phyloP scores from a whole-genome alignment of 192 early-diverging fungal genomes.

The Coemansia sp. region DNA sequence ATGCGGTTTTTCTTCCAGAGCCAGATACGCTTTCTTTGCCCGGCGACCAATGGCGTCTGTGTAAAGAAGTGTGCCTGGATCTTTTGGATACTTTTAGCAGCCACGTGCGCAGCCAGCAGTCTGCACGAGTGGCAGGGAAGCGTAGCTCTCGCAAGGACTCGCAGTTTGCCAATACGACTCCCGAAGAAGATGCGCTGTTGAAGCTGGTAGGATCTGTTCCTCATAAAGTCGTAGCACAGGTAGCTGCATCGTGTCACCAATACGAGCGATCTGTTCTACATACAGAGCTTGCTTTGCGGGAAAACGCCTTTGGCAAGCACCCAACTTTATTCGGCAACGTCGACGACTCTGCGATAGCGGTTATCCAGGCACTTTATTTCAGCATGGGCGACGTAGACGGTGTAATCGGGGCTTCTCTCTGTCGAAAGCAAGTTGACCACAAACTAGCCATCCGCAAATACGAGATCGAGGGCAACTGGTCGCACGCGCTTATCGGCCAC shows the following conservation, averaged over 20 bases:
- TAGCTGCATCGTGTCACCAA: conserved; percentile 38
- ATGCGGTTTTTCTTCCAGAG: conserved; percentile 26
- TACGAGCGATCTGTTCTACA: conserved; percentile 43
- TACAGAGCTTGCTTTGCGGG: conserved; percentile 36
- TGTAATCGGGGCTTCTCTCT: conserved; percentile 38
- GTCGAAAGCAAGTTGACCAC: conserved; percentile 35
- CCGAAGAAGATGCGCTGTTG: conserved; percentile 27
- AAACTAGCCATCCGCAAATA: conserved; percentile 35
- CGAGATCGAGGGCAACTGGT: conserved; percentile 55
- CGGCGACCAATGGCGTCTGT: conserved; percentile 38
- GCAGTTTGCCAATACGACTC: conserved; percentile 12
- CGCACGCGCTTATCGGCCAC: conserved; percentile 53
- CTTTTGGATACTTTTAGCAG: conserved; percentile 34
- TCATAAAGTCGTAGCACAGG: conserved; percentile 19
- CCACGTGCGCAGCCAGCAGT: conserved; percentile 35
- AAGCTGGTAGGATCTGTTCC: conserved; percentile 19
- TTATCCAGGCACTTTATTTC: conserved; percentile 49
- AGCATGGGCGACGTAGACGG: conserved; percentile 49
- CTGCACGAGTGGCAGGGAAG: conserved; percentile 14
- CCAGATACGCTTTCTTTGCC: conserved; percentile 9
- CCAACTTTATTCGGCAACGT: conserved; percentile 37
- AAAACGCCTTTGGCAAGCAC: conserved; percentile 18
- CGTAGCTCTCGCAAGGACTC: conserved; percentile 33
- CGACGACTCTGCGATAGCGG: conserved; percentile 29
- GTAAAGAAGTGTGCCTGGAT: conserved; percentile 37